Base-by-base conservation (phyloP, 78 protist genomes). In the Dictyostelium purpureum region DNA sequence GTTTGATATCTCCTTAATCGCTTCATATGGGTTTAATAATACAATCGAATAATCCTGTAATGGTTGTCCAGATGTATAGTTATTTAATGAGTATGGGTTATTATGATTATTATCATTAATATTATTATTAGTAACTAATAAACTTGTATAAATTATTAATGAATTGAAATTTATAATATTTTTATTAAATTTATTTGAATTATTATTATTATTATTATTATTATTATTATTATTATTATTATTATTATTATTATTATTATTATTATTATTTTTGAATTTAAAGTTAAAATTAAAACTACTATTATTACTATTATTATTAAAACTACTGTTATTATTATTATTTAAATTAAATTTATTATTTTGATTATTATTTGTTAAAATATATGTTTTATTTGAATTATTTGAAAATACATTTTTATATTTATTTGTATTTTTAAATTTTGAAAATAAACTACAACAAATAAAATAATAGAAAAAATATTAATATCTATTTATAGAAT, bases 21-120 rank as follows among this genome's bases (percentile, higher is more conserved):
- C 90, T 16, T 82, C 90, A 7, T 6, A 28, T 40, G 90, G 90
- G 40, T 52, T 56, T 18, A 82, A 31, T 16, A 67, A 33, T 37
- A 26, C 19, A n/a, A 70, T 28, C n/a, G 85, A 49, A 35, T 35
- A 49, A 49, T 49, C 54, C 11, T 49, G 54, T 49, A 14, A 11
- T 49, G 7, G 24, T 49, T 49, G 54, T 69, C 40, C 76, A 14
- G 7, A 10, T 47, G 52, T 14, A 14, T 47, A 16, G 12, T 2
- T 47, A 47, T 2, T 47, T 3, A 2, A 14, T 47, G 52, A 47
- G 12, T 3, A 47, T 47, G 7, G 7, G 12, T 47, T 47, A 47
- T 47, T 47, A 2, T 33, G 26, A 31, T 75, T 37, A 18, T 74
- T 49, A 49, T 28, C 4, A 47, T 11, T 9, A 31, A 28, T 51